Base-by-base conservation (phyloP, 805 yeast species). In the Kuraishia molischiana region DNA sequence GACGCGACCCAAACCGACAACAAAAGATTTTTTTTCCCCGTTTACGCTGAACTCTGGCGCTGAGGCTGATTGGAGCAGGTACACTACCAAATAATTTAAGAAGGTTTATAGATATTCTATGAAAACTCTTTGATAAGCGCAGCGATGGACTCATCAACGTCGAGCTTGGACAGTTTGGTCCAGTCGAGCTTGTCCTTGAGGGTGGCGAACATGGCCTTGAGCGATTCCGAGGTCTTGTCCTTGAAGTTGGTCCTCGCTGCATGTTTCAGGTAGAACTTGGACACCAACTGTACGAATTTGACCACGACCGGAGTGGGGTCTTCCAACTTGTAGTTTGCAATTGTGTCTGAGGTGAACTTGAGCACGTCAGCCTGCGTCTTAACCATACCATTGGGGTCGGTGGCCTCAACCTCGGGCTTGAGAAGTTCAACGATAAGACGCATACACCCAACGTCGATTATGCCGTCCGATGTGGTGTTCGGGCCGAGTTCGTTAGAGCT, bases 401-500 rank as follows among this genome's bases (percentile, higher is more conserved):
- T 77, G 39, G 61, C 62, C 44, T 62, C 70, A 4, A 73, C 71
- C 40, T 81, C 87, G 1, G 81, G 79, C 44, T 77, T 77, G 38
- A 81, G 65, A 24, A 84, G 65, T 42, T 79, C 84, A 19, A 72
- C 66, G 24, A 85, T 61, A 35, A 85, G 64, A 11, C 96, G 87
- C 52, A 86, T 71, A 28, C 90, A 64, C 1, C 89, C 90, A 30
- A 70, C 70, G 33, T 82, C 87, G 43, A 87, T 79, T 3, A 85
- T 79, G 19, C 61, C 58, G 0, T 79, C 70, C 0, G 73, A 61
- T 4, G 72, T 53, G 3, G 66, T 57, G 2, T 64, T 56, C 3
- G 63, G 56, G 3, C 57, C 53, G 4, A 63, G 51, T 9, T 58
- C 50, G 19, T 46, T 42, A 2, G 61, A 62, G 10, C 79, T 56